Evolutionary conservation across 2,329 filamentous ascomycete species (phyloP), one percentile per base, ranked within the genome.

Genomic region (Monosporascus cannonballus): DNA sequence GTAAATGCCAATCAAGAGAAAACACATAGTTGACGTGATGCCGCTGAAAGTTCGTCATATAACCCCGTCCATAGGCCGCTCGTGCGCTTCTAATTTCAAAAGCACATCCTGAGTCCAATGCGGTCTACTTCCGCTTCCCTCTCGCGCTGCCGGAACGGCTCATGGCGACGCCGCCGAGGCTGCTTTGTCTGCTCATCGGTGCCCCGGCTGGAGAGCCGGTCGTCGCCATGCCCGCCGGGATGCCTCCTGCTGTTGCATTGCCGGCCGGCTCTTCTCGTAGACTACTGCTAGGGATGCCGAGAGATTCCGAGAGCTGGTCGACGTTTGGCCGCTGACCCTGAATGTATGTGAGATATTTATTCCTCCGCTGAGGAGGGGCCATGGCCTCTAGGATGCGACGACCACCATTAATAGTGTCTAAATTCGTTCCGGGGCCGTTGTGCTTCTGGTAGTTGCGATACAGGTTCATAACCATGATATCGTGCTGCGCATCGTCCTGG

Each of bases 181-280:
- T 81, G 67, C 76, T 81, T 64, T 79, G 77, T 38, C 78, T 75
- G 60, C 78, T 81, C 76, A 81, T 81, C 1, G 79, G 74, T 15
- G 71, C 70, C 0, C 72, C 74, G 0, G 69, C 69, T 25, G 68
- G 52, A 4, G 61, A 58, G 44, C 56, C 57, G 48, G 60, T 63
- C 8, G 55, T 48, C n/a, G 44, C 50, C 8, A 59, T 56, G 22
- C 54, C 53, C 39, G 51, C 56, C 5, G 53, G 37, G 57, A 59
- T 34, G 60, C 36, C 62, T 41, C 56, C 53, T 59, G 64, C 20
- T 59, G 48, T 39, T 50, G 49, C 69, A 61, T 27, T 46, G 22
- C 60, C 69, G 64, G 46, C 61, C 47, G 62, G 67, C 47, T 77
- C 72, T 45, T 76, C 76, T 50, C 75, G 72, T 22, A 74, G 56